Conservation (phyloP, 1,139 yeast genomes). For the Candida sojae region DNA sequence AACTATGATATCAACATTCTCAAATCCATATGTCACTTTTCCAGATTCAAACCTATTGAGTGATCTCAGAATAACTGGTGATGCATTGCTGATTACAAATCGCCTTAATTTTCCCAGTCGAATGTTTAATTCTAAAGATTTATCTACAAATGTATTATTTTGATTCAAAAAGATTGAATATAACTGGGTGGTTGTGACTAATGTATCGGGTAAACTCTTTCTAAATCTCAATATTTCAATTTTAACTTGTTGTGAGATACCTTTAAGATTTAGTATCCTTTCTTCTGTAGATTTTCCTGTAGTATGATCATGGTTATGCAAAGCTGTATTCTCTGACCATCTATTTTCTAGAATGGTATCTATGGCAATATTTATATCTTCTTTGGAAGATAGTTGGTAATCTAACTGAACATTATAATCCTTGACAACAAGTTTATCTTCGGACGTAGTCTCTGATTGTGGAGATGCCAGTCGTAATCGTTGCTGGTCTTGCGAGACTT, state of each 20-base stretch:
- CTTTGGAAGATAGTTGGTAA: conserved; percentile 32
- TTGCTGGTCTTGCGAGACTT: conserved; percentile 12
- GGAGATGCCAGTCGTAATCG: neutral
- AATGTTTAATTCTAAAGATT: conserved; percentile 34
- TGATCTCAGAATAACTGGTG: conserved; percentile 45
- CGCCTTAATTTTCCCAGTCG: conserved; percentile 37
- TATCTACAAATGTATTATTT: conserved; percentile 49
- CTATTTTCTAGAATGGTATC: conserved; percentile 35
- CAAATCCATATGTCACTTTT: conserved; percentile 46
- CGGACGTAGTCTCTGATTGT: conserved; percentile 7
- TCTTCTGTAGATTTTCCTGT: conserved; percentile 22
- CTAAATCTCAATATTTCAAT: conserved; percentile 43
- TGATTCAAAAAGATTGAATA: conserved; percentile 40
- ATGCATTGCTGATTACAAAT: conserved; percentile 46
- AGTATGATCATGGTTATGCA: conserved; percentile 25
- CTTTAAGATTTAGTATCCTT: conserved; percentile 34
- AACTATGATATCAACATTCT: conserved; percentile 43
- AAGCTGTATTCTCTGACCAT: conserved; percentile 38
- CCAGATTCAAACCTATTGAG: conserved; percentile 33
- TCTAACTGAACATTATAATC: conserved; percentile 45
- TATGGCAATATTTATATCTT: conserved; percentile 37
- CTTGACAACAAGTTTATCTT: conserved; percentile 20
- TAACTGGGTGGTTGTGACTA: conserved; percentile 41
- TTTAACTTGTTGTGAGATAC: conserved; percentile 35
- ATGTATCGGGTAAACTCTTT: conserved; percentile 31